phyloP scores from a whole-genome alignment of 768 basidiomycete genomes.

The Kwoniella sp. region DNA sequence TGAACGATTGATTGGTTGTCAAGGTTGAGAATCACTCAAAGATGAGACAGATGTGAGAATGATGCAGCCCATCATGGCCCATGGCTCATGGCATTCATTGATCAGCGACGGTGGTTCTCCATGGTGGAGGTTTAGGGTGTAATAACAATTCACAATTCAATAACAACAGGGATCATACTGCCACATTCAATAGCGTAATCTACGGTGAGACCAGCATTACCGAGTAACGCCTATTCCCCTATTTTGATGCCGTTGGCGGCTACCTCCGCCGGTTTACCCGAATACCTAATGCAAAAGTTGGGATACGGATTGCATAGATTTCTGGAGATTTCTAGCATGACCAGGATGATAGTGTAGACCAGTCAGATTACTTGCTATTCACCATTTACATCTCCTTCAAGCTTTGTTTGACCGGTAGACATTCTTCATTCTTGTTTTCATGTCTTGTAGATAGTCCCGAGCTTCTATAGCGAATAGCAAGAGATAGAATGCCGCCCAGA shows the following conservation, averaged over 20 bases:
- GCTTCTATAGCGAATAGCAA: not conserved
- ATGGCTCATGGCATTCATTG: no score
- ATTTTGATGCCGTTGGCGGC: constrained; percentile 7
- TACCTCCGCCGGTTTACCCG: not conserved
- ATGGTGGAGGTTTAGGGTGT: no score
- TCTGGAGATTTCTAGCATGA: constrained; percentile 25
- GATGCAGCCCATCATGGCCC: no score
- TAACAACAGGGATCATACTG: not conserved
- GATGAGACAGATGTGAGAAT: no score
- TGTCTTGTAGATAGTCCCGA: not conserved
- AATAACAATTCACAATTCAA: no score
- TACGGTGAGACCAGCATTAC: not conserved
- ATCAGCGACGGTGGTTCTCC: no score
- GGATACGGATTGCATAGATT: no score
- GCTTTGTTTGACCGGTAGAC: not conserved
- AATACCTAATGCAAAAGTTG: no score
- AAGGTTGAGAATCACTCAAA: no score
- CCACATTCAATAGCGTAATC: not conserved
- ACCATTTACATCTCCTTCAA: not conserved
- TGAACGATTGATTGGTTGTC: no score
- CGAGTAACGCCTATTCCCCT: not conserved
- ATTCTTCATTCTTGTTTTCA: not conserved
- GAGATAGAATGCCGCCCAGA: constrained; percentile 36
- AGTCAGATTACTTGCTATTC: no score
- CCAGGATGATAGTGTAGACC: not conserved